Conservation (phyloP, 2,329 filamentous ascomycete genomes). For the Thielaviopsis cerberus region DNA sequence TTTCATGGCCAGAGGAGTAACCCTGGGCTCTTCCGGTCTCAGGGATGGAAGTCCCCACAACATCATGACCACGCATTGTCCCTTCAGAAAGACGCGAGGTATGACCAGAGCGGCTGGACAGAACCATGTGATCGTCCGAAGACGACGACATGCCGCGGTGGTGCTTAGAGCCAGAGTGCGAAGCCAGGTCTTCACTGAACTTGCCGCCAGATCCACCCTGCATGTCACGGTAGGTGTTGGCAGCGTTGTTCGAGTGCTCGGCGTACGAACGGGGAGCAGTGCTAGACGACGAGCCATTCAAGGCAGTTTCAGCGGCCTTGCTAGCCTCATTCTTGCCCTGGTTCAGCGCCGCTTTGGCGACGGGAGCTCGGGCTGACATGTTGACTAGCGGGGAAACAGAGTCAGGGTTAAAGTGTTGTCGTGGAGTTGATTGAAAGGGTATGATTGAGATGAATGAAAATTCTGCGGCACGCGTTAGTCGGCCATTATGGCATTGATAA, state of each 20-base stretch:
- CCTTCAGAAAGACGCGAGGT: conserved; percentile 1
- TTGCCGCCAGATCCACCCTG: conserved; percentile 1
- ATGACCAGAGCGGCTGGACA: conserved; percentile 6
- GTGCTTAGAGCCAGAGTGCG: conserved; percentile 3
- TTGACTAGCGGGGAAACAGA: neutral
- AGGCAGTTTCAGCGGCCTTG: neutral
- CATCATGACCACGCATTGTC: conserved; percentile 5
- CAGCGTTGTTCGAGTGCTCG: conserved; percentile 1
- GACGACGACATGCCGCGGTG: conserved; percentile 6
- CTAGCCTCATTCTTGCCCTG: neutral
- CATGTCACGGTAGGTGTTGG: conserved; percentile 3
- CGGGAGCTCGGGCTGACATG: conserved; percentile 1
- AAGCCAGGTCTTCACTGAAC: neutral
- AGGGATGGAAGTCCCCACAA: neutral
- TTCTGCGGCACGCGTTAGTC: no score
- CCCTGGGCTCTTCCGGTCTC: neutral
- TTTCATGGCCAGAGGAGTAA: neutral
- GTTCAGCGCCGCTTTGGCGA: conserved; percentile 6
- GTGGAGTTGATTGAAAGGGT: no score
- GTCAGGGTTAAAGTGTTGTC: neutral
- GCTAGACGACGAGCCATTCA: neutral
- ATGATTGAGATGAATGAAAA: no score
- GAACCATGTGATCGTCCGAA: conserved; percentile 9
- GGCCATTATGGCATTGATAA: no score
- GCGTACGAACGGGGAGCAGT: neutral